phyloP scores from a whole-genome alignment of 2,329 filamentous ascomycete species.

The Paramyrothecium roridum region DNA sequence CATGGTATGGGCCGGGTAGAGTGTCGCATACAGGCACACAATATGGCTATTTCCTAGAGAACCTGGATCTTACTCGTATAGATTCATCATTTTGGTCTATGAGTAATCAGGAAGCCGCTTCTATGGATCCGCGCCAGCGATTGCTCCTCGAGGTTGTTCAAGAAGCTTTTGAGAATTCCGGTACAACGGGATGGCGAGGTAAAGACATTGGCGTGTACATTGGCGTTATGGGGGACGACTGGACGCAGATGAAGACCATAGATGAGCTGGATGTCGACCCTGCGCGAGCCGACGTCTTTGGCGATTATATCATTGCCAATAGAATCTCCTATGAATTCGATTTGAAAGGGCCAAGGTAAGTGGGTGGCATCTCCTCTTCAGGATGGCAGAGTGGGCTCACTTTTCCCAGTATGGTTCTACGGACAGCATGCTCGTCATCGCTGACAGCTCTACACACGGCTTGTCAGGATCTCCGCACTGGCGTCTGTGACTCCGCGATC shows the following conservation, averaged over 20 bases:
- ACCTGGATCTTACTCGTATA: slow-evolving; percentile 14
- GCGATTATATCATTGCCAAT: slow-evolving; percentile 18
- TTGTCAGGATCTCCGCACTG: slow-evolving; percentile 15
- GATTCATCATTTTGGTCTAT: slow-evolving; percentile 21
- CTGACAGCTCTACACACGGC: slow-evolving; percentile 25
- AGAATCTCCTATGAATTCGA: slow-evolving; percentile 28
- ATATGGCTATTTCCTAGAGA: slow-evolving; percentile 18
- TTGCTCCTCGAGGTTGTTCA: slow-evolving; percentile 25
- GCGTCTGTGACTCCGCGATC: slow-evolving; percentile 20
- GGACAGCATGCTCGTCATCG: slow-evolving; percentile 28
- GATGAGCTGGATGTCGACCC: neutral
- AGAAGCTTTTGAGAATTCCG: slow-evolving; percentile 28
- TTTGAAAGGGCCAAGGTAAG: slow-evolving; percentile 41
- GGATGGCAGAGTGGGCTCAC: neutral
- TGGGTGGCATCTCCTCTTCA: neutral
- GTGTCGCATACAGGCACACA: slow-evolving; percentile 7
- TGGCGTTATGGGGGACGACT: slow-evolving; percentile 17
- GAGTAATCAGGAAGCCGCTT: slow-evolving; percentile 18
- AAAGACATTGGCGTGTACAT: slow-evolving; percentile 24
- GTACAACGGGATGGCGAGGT: slow-evolving; percentile 19
- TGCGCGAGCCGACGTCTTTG: slow-evolving; percentile 11
- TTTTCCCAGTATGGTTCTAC: slow-evolving; percentile 18
- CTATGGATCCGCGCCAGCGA: slow-evolving; percentile 28
- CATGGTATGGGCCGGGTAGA: slow-evolving; percentile 4
- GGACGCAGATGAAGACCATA: neutral